phyloP scores from a whole-genome alignment of 306 rosid species.

The Delonix regia region DNA sequence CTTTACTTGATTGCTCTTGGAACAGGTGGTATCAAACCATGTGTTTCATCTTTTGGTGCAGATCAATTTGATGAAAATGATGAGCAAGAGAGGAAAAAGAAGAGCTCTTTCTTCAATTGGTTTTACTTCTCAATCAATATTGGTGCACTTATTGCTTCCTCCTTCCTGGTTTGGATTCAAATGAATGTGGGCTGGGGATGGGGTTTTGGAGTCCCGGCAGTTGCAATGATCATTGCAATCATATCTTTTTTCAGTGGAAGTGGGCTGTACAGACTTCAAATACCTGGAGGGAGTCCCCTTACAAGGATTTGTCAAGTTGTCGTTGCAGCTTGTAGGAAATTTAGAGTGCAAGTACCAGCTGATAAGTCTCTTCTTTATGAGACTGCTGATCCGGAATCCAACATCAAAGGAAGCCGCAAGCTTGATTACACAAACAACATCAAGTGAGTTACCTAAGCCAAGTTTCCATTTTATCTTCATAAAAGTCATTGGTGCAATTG shows the following conservation, averaged over 20 bases:
- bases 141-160: conserved; percentile 78
- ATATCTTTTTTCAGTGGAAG: conserved; percentile 66
- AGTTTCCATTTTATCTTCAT: neutral
- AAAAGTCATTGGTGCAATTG: neutral
- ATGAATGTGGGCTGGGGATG: conserved; percentile 89
- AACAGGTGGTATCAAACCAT: conserved; percentile 89
- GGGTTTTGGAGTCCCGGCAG: conserved; percentile 93
- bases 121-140: conserved; percentile 82
- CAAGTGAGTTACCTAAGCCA: conserved; percentile 44
- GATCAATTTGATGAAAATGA: conserved; percentile 81
- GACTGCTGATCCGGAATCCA: conserved; percentile 61
- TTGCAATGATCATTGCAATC: conserved; percentile 73
- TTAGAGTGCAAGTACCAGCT: conserved; percentile 48
- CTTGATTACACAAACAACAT: conserved; percentile 72
- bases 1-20: conserved; percentile 88
- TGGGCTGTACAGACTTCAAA: conserved; percentile 61
- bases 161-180: conserved; percentile 80
- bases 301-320: conserved; percentile 78
- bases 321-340: conserved; percentile 64
- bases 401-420: conserved; percentile 81
- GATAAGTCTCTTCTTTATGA: conserved; percentile 77
- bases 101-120: conserved; percentile 87
- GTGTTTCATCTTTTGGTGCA: conserved; percentile 88
- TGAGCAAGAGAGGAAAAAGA: conserved; percentile 59
- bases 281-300: conserved; percentile 86